phyloP scores from a whole-genome alignment of 1,139 yeast species.

The Geotrichum restrictum region DNA sequence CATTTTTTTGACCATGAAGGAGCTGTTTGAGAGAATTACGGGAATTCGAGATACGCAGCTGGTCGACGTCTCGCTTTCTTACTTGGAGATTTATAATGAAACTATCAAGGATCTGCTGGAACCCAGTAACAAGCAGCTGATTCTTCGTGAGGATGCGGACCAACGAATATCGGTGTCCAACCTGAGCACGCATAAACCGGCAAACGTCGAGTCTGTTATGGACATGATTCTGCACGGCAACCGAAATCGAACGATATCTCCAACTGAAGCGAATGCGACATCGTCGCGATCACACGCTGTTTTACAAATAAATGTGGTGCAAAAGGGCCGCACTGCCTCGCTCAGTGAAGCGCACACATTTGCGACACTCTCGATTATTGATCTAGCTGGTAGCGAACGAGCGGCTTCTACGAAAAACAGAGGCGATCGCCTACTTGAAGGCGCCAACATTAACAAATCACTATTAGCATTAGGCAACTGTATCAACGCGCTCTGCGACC shows the following conservation, averaged over 20 bases:
- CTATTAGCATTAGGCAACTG: slow-evolving; percentile 88
- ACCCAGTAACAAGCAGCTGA: slow-evolving; percentile 49
- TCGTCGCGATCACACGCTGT: slow-evolving; percentile 94
- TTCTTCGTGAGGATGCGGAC: slow-evolving; percentile 68
- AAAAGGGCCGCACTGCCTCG: slow-evolving; percentile 59
- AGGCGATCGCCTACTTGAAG: slow-evolving; percentile 77
- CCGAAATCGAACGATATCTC: slow-evolving; percentile 70
- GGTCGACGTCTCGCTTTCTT: slow-evolving; percentile 64
- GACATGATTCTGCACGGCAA: slow-evolving; percentile 72
- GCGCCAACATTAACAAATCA: slow-evolving; percentile 88
- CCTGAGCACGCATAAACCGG: slow-evolving; percentile 61
- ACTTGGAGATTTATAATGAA: slow-evolving; percentile 86
- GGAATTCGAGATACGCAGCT: slow-evolving; percentile 51
- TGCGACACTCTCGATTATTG: slow-evolving; percentile 82
- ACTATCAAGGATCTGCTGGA: slow-evolving; percentile 72
- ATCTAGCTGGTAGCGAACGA: slow-evolving; percentile 90
- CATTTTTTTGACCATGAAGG: slow-evolving; percentile 73
- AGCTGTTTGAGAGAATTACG: slow-evolving; percentile 61
- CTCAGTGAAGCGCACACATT: slow-evolving; percentile 63
- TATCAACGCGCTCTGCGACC: slow-evolving; percentile 84
- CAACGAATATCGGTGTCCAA: slow-evolving; percentile 71
- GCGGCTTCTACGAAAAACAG: slow-evolving; percentile 85
- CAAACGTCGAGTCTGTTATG: slow-evolving; percentile 69
- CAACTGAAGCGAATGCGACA: slow-evolving; percentile 86
- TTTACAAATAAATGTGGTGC: slow-evolving; percentile 70